Conservation (phyloP, 1,284 basidiomycete genomes). For the Porodaedalea pini region DNA sequence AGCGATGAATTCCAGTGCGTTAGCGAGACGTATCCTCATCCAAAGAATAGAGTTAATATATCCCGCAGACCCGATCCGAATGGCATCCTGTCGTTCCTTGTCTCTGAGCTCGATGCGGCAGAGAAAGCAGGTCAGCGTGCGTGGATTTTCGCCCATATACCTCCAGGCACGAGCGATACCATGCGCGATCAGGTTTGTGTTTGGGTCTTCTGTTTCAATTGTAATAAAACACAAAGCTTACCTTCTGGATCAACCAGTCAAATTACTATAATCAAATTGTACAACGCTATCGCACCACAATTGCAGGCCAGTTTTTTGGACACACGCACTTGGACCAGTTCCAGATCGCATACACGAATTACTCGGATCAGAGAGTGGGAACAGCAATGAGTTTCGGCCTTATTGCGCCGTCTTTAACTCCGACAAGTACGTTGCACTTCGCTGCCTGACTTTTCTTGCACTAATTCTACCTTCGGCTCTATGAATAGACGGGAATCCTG, state of each 20-base stretch:
- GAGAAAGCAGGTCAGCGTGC: constrained; percentile 51
- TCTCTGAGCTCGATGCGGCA: constrained; percentile 49
- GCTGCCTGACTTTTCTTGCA: background rate
- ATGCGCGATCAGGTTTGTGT: constrained; percentile 40
- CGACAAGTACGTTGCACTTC: constrained; percentile 37
- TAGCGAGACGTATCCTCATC: background rate
- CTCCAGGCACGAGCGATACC: constrained; percentile 45
- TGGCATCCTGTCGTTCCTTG: constrained; percentile 40
- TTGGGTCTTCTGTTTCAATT: constrained; percentile 19
- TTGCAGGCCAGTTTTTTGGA: constrained; percentile 50
- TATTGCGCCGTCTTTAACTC: constrained; percentile 54
- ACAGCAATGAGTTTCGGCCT: constrained; percentile 49
- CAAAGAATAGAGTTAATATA: background rate
- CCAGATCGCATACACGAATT: constrained; percentile 55
- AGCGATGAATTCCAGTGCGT: constrained; percentile 40
- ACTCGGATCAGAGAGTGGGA: constrained; percentile 41
- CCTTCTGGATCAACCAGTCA: constrained; percentile 33
- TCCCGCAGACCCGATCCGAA: constrained; percentile 38
- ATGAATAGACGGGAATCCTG: constrained; percentile 44
- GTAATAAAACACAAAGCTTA: constrained; percentile 22
- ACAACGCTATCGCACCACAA: constrained; percentile 53
- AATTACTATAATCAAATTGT: constrained; percentile 57
- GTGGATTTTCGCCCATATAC: constrained; percentile 52
- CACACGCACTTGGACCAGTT: constrained; percentile 53
- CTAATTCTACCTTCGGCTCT: background rate